Evolutionary conservation across 2,329 filamentous ascomycete species (phyloP).

Genomic region (Claviceps pusilla): DNA sequence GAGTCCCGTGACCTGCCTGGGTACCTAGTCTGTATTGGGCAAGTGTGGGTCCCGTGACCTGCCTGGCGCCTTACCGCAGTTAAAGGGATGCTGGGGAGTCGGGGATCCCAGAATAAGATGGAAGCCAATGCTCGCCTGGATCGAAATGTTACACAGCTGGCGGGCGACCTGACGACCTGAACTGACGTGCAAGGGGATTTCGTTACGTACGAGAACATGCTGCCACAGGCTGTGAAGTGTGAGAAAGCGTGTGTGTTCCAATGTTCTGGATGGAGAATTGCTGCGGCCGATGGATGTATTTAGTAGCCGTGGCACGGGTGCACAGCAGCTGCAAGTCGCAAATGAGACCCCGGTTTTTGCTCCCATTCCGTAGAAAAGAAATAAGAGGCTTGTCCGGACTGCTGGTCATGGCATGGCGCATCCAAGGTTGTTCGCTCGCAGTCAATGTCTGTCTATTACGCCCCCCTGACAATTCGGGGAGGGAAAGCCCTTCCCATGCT

Average conservation of each 20-base stretch:
- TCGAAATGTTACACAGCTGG: not conserved
- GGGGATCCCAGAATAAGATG: not conserved
- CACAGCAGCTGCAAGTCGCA: not conserved
- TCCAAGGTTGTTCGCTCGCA: not conserved
- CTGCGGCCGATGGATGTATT: not conserved
- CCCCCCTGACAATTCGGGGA: not conserved
- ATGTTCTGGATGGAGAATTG: not conserved
- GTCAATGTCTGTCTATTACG: not conserved
- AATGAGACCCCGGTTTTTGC: conserved; percentile 1
- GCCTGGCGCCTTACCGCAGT: no score
- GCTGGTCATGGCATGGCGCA: not conserved
- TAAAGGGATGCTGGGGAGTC: no score
- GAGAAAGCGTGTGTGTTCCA: not conserved
- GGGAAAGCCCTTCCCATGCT: not conserved
- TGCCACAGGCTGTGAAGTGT: not conserved
- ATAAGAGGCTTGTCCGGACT: not conserved
- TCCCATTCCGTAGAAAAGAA: not conserved
- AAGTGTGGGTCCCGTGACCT: no score
- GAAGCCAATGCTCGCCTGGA: not conserved
- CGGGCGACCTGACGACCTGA: not conserved
- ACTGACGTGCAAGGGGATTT: not conserved
- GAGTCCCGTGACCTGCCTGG: no score
- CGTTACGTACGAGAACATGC: not conserved
- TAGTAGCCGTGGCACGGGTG: not conserved
- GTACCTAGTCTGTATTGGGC: no score